Evolutionary conservation across 768 basidiomycete genomes (phyloP).

Genomic region (Aureoboletus auriporus): DNA sequence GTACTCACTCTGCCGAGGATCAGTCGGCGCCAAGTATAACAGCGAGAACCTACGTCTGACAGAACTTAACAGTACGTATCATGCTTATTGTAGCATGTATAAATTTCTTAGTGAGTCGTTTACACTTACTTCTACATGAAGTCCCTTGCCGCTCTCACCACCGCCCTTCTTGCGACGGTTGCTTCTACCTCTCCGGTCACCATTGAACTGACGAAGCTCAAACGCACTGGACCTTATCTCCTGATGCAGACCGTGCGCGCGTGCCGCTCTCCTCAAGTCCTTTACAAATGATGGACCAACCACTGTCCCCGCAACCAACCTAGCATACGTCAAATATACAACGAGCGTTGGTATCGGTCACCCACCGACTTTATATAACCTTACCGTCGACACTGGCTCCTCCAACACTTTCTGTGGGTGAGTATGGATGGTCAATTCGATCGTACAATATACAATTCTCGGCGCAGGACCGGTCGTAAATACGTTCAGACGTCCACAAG

Average conservation of each 20-base stretch:
- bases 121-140: not conserved
- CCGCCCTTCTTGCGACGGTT: slow-evolving; percentile 1
- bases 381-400: slow-evolving; percentile 24
- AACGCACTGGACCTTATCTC: slow-evolving; percentile 2
- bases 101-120: too few species aligned
- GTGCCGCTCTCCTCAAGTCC: not conserved
- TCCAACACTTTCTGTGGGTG: slow-evolving; percentile 25
- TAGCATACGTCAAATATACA: slow-evolving; percentile 10
- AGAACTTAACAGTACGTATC: too few species aligned
- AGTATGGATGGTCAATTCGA: not conserved
- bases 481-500: slow-evolving; percentile 16
- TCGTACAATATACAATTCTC: not conserved
- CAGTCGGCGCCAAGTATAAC: too few species aligned
- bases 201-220: slow-evolving; percentile 4
- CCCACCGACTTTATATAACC: slow-evolving; percentile 17
- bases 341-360: slow-evolving; percentile 17
- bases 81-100: too few species aligned
- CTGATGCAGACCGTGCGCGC: slow-evolving; percentile 9
- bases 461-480: slow-evolving; percentile 4
- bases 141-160: not conserved
- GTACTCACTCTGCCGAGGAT: too few species aligned
- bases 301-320: slow-evolving; percentile 3
- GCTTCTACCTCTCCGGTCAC: not conserved
- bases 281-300: not conserved
- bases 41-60: too few species aligned